Evolutionary conservation across 495 filamentous ascomycete genomes (phyloP).

Genomic region (Sporormia fimetaria): DNA sequence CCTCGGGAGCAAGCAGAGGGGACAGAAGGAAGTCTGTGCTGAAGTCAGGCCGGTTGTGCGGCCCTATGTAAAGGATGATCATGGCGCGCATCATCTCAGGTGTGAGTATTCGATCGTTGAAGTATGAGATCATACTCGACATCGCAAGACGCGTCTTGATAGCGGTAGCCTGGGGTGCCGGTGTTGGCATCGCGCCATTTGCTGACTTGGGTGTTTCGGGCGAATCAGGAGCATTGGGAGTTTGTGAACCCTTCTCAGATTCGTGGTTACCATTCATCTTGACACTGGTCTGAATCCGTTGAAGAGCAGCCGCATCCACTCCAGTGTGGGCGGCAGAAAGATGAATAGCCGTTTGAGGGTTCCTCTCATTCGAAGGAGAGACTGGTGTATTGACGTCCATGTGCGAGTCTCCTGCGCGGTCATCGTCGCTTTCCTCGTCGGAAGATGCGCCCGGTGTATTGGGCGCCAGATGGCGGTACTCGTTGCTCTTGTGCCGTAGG

Average conservation of each 20-base stretch:
- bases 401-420: background rate
- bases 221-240: too few species aligned
- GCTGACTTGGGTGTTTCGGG: conserved; percentile 22
- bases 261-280: background rate
- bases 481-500: conserved; percentile 63
- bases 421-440: conserved; percentile 31
- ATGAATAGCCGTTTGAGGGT: conserved; percentile 22
- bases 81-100: conserved; percentile 99
- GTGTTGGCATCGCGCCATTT: conserved; percentile 31
- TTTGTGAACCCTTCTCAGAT: background rate
- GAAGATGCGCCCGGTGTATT: conserved; percentile 32
- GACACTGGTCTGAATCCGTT: conserved; percentile 1
- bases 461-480: conserved; percentile 50
- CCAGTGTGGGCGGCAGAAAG: conserved; percentile 26
- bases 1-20: conserved; percentile 78
- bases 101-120: conserved; percentile 86
- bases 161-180: conserved; percentile 36
- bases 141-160: conserved; percentile 80
- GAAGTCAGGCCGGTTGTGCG: conserved; percentile 86
- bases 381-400: conserved; percentile 1
- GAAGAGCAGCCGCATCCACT: conserved; percentile 9
- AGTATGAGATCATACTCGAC: conserved; percentile 94
- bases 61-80: conserved; percentile 96
- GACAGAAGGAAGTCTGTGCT: conserved; percentile 79
- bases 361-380: conserved; percentile 5